Evolutionary conservation across 2,329 filamentous ascomycete species (phyloP).

Genomic region (Aspergillus pseudotamarii): DNA sequence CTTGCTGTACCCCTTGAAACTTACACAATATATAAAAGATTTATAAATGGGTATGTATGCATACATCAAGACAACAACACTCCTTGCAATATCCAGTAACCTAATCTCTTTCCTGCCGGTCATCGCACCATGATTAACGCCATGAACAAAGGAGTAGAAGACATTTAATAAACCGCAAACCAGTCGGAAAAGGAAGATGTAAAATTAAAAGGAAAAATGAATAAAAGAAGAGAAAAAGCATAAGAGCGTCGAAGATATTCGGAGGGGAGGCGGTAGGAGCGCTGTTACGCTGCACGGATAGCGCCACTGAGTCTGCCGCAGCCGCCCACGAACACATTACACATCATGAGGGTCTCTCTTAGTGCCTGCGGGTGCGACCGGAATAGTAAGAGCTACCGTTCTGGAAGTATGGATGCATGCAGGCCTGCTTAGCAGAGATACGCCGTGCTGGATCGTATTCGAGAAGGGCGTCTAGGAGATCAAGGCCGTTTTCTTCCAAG

Average conservation of each 20-base stretch:
- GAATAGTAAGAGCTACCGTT: conserved; percentile 53
- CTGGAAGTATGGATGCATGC: conserved; percentile 80
- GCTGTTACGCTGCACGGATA: conserved; percentile 1
- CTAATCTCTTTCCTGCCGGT: conserved; percentile 32
- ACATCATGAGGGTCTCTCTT: conserved; percentile 22
- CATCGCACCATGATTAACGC: conserved; percentile 38
- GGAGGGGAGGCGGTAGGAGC: background rate
- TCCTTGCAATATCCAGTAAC: conserved; percentile 35
- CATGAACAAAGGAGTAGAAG: conserved; percentile 28
- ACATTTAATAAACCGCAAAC: conserved; percentile 1
- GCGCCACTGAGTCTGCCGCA: conserved; percentile 8
- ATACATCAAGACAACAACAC: conserved; percentile 32
- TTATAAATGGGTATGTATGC: conserved; percentile 32
- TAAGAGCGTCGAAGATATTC: conserved; percentile 8
- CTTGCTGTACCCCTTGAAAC: background rate
- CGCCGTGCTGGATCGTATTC: conserved; percentile 85
- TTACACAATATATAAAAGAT: conserved; percentile 6
- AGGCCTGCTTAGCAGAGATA: conserved; percentile 86
- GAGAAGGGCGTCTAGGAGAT: conserved; percentile 66
- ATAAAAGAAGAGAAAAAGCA: conserved; percentile 17
- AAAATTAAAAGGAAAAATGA: conserved; percentile 13
- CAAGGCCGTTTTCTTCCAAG: conserved; percentile 64
- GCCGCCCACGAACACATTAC: conserved; percentile 23
- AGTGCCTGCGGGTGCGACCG: conserved; percentile 45
- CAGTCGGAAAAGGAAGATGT: background rate